Evolutionary conservation across 2,329 filamentous ascomycete species (phyloP).

Genomic region (Colletotrichum lupini): DNA sequence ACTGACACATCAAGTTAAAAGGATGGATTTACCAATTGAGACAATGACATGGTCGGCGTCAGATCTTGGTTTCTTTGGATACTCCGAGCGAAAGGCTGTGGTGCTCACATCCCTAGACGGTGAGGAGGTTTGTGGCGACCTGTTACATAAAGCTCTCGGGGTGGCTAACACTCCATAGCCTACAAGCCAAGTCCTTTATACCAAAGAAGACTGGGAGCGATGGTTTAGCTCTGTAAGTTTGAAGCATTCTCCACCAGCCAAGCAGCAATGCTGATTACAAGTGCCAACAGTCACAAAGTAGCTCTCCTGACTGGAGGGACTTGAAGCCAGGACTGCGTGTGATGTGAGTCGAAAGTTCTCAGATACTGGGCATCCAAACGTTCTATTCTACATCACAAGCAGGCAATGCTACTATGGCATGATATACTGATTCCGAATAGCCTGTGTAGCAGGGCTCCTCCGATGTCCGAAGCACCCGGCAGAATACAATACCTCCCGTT

Average conservation of each 20-base stretch:
- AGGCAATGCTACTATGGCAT: too few relatives aligned
- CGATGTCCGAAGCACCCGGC: not conserved
- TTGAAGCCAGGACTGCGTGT: not conserved
- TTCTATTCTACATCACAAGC: too few relatives aligned
- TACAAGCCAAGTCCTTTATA: not conserved
- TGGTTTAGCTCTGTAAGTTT: slow-evolving; percentile 2
- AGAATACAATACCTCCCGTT: not conserved
- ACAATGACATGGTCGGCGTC: not conserved
- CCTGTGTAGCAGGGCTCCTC: slow-evolving; percentile 4
- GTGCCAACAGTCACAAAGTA: not conserved
- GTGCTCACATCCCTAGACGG: not conserved
- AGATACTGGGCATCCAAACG: too few relatives aligned
- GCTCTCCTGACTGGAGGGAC: not conserved
- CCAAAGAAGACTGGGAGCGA: slow-evolving; percentile 15
- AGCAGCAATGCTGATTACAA: not conserved
- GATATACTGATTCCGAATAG: not conserved
- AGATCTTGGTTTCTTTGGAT: not conserved
- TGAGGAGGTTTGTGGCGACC: not conserved
- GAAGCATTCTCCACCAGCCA: not conserved
- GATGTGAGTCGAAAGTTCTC: not conserved
- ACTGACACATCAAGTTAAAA: not conserved
- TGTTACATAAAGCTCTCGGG: too few relatives aligned
- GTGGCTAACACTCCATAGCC: not conserved
- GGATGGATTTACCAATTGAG: not conserved
- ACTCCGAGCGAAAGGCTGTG: not conserved